A percentile compares a stretch with the other conserved stretches of the same genome.
phyloP scores from a whole-genome alignment of 805 yeast species.

The Schwanniomyces pseudopolymorphus region DNA sequence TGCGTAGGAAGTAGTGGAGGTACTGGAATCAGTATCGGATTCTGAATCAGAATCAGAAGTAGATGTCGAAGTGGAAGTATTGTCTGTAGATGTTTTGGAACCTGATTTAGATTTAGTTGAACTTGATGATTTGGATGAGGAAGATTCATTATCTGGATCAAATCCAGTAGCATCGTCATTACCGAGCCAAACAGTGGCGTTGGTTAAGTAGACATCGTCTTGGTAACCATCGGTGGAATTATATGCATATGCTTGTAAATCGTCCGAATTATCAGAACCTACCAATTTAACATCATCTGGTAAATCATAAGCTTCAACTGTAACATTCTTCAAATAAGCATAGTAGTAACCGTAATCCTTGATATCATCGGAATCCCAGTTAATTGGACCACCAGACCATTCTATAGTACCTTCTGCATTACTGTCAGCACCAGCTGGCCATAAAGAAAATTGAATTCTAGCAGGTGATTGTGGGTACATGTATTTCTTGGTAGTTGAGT shows the following conservation, averaged over 20 bases:
- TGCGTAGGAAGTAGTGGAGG: conserved; percentile 12
- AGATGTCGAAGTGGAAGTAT: conserved; percentile 12
- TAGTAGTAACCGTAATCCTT: conserved; percentile 78
- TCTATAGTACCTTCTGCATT: conserved; percentile 63
- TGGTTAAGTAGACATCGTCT: conserved; percentile 54
- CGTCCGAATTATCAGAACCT: conserved; percentile 51
- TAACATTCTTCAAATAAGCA: conserved; percentile 58
- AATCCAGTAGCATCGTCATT: conserved; percentile 65
- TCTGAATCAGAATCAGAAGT: conserved; percentile 11
- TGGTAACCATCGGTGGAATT: conserved; percentile 43
- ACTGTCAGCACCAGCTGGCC: conserved; percentile 71
- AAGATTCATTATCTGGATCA: conserved; percentile 45
- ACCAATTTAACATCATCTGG: conserved; percentile 51
- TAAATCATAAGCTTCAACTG: conserved; percentile 69
- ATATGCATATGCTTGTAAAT: conserved; percentile 47
- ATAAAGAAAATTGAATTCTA: conserved; percentile 66
- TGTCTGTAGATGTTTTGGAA: conserved; percentile 9
- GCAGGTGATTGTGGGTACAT: conserved; percentile 74
- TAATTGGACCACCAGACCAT: conserved; percentile 86
- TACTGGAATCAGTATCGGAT: conserved; percentile 5
- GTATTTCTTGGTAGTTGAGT: conserved; percentile 57
- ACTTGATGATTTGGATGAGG: conserved; percentile 11
- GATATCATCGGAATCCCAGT: conserved; percentile 81
- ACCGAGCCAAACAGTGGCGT: conserved; percentile 60
- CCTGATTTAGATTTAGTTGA: conserved; percentile 7